Evolutionary conservation across 2,329 filamentous ascomycete genomes (phyloP).

Genomic region (Verticillium isaacii): DNA sequence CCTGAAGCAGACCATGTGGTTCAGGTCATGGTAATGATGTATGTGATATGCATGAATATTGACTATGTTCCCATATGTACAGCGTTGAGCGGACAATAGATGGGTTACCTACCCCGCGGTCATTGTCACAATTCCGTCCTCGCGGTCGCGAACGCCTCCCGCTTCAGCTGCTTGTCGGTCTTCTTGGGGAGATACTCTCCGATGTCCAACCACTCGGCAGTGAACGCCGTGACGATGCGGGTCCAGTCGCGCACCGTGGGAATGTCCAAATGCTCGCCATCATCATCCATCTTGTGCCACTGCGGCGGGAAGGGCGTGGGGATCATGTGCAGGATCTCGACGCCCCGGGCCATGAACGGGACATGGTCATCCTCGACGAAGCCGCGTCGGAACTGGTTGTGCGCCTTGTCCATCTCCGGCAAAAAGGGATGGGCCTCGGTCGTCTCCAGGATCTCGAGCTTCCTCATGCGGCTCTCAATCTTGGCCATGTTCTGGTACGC

Average conservation of each 20-base stretch:
- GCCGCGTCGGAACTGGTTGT: constrained; percentile 35
- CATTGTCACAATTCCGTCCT: constrained; percentile 7
- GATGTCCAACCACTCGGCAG: constrained; percentile 79
- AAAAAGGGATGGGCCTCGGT: constrained; percentile 55
- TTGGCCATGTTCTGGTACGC: constrained; percentile 74
- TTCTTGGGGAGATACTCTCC: constrained; percentile 29
- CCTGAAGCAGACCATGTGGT: not conserved
- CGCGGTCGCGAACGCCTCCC: constrained; percentile 1
- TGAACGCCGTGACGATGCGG: constrained; percentile 76
- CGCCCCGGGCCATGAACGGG: constrained; percentile 82
- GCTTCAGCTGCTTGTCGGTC: constrained; percentile 16
- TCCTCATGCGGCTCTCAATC: constrained; percentile 70
- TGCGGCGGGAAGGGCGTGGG: constrained; percentile 75
- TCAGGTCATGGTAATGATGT: not conserved
- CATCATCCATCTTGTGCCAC: constrained; percentile 84
- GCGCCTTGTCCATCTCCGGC: constrained; percentile 51
- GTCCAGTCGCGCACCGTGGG: constrained; percentile 83
- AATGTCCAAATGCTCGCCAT: constrained; percentile 78
- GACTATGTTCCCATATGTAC: not conserved
- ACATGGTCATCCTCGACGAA: constrained; percentile 83
- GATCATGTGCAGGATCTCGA: constrained; percentile 86
- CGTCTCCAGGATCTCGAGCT: constrained; percentile 62
- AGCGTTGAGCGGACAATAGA: not conserved
- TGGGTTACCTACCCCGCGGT: not conserved
- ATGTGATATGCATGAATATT: not conserved